These are phyloP conservation scores for Boechera retrofracta DNA, from an alignment of 345 rosid species.

Conservation along the genomic window DNA sequence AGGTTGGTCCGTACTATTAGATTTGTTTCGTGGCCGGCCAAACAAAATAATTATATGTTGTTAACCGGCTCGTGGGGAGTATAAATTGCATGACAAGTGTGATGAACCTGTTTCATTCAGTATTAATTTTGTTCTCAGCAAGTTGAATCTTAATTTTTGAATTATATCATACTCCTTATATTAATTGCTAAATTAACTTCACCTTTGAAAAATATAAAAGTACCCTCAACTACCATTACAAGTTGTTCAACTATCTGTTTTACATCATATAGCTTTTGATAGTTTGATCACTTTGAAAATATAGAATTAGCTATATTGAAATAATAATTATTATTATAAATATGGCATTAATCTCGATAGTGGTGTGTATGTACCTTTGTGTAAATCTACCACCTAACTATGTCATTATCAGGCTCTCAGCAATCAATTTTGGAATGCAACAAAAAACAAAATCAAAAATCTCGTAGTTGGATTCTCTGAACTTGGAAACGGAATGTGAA, in stretches of 20 bases:
- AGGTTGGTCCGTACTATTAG: background rate
- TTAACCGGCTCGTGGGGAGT: background rate
- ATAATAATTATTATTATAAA: background rate
- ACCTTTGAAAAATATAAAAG: background rate
- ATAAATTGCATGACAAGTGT: constrained; percentile 6
- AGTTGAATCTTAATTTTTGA: background rate
- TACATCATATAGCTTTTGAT: background rate
- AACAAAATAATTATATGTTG: background rate
- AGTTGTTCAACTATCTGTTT: constrained; percentile 15
- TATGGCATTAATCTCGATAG: constrained; percentile 27
- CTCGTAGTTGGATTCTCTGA: constrained; percentile 35
- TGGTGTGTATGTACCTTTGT: constrained; percentile 9
- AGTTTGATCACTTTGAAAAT: background rate
- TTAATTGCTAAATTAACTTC: background rate
- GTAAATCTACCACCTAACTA: constrained; percentile 38
- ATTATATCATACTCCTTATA: background rate
- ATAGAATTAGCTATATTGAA: background rate
- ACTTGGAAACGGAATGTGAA: constrained; percentile 34
- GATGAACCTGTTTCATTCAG: background rate
- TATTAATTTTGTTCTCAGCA: background rate
- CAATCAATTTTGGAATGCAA: constrained; percentile 29
- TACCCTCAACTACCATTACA: constrained; percentile 2
- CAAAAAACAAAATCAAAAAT: constrained; percentile 16
- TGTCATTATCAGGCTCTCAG: constrained; percentile 23
- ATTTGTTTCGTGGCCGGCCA: background rate